Evolutionary conservation across 768 basidiomycete species (phyloP).

Genomic region (Auriscalpium vulgare): DNA sequence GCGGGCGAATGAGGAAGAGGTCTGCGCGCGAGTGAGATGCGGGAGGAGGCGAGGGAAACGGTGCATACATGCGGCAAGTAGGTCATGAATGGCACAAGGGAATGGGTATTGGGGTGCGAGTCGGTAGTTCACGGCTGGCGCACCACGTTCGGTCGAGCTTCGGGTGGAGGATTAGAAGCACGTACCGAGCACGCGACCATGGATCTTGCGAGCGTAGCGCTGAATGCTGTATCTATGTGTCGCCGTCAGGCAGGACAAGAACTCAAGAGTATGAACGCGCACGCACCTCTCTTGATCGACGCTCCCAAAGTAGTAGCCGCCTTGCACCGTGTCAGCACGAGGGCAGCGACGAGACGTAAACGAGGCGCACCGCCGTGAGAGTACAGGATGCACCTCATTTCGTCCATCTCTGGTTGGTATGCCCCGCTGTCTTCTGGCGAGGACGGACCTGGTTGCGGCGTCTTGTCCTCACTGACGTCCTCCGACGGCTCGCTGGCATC

Average conservation of each 20-base stretch:
- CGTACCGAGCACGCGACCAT: conserved; percentile 78
- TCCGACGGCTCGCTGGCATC: not conserved
- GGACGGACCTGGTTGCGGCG: not conserved
- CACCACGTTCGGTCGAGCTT: conserved; percentile 3
- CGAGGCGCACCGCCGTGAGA: conserved; percentile 56
- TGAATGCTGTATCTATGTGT: conserved; percentile 58
- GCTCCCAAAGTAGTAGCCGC: conserved; percentile 81
- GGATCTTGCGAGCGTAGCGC: conserved; percentile 86
- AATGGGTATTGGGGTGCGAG: conserved; percentile 98
- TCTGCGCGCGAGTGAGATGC: conserved; percentile 37
- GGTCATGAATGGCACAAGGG: conserved; percentile 86
- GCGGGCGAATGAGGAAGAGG: conserved; percentile 84
- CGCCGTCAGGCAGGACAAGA: not conserved
- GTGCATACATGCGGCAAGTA: conserved; percentile 73
- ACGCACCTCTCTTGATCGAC: conserved; percentile 64
- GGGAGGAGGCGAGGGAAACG: not conserved
- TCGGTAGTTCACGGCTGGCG: conserved; percentile 65
- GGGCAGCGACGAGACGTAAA: conserved; percentile 3
- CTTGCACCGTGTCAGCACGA: conserved; percentile 27
- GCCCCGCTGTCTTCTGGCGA: conserved; percentile 17
- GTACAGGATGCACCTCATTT: conserved; percentile 79
- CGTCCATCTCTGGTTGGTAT: conserved; percentile 72
- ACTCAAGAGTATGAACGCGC: not conserved
- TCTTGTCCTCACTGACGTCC: not conserved
- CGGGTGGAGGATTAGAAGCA: not conserved